These are phyloP conservation scores for Brassica juncea DNA, from an alignment of 345 rosid genomes.

Conservation along the genomic window DNA sequence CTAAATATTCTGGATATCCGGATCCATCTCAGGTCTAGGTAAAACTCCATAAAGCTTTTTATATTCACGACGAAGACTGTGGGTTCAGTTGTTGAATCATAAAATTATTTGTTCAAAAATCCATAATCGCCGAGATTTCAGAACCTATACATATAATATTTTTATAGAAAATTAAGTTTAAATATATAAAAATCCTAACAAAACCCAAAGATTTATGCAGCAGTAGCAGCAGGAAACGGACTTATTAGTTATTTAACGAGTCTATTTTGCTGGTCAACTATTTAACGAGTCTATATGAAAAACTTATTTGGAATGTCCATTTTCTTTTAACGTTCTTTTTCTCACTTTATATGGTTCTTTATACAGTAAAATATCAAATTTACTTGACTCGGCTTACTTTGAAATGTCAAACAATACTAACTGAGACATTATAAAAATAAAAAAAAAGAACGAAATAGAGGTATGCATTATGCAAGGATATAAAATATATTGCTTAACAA, in stretches of 20 bases:
- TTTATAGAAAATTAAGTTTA: neutral
- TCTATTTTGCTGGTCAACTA: slow-evolving; percentile 4
- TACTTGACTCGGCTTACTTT: neutral
- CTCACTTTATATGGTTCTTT: slow-evolving; percentile 24
- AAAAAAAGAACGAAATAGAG: neutral
- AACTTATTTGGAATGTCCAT: neutral
- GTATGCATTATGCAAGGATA: neutral
- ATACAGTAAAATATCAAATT: neutral
- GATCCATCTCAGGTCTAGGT: no score
- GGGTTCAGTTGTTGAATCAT: slow-evolving; percentile 34
- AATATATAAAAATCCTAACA: slow-evolving; percentile 26
- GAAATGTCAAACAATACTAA: neutral
- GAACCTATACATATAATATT: neutral
- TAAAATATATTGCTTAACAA: neutral
- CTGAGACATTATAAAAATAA: neutral
- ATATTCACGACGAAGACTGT: slow-evolving; percentile 20
- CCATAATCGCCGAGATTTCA: slow-evolving; percentile 13
- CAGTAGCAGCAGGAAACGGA: slow-evolving; percentile 10
- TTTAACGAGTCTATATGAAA: neutral
- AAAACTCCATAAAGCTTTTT: neutral
- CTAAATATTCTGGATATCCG: no score
- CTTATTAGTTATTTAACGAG: slow-evolving; percentile 26
- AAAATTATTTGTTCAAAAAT: neutral
- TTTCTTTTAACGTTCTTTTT: neutral
- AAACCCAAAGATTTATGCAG: slow-evolving; percentile 29